Percentiles rank a stretch among this genome's conserved stretches.
phyloP scores from a whole-genome alignment of 768 basidiomycete species.

The Leccinum variicolor region DNA sequence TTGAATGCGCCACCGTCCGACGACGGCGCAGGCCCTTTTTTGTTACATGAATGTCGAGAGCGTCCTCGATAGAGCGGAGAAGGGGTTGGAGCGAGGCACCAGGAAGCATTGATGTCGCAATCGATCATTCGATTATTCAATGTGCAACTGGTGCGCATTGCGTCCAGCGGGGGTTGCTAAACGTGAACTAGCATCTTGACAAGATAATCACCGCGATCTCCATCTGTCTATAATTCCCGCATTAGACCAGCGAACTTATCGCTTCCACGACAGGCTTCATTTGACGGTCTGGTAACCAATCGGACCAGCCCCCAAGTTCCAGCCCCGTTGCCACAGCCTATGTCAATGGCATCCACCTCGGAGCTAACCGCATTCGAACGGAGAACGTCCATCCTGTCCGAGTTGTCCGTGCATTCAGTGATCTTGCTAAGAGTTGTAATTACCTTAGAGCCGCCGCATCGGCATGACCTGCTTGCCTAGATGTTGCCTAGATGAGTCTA shows the following conservation, averaged over 20 bases:
- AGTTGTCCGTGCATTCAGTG: slow-evolving; percentile 2
- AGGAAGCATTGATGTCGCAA: slow-evolving; percentile 5
- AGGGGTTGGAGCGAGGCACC: slow-evolving; percentile 2
- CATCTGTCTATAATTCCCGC: slow-evolving; percentile 12
- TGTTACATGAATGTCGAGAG: slow-evolving; percentile 9
- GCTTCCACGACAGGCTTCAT: neutral
- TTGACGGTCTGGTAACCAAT: neutral
- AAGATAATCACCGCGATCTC: slow-evolving; percentile 27
- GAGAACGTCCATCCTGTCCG: neutral
- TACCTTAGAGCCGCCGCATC: slow-evolving; percentile 1
- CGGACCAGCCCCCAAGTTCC: neutral
- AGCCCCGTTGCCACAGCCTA: slow-evolving; percentile 3
- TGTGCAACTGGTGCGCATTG: neutral
- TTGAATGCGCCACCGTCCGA: slow-evolving; percentile 5
- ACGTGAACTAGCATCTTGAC: neutral
- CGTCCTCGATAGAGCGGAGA: slow-evolving; percentile 7
- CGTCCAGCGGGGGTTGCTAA: neutral
- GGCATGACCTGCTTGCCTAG: neutral
- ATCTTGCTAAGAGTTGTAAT: neutral
- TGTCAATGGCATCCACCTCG: neutral
- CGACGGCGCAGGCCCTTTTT: slow-evolving; percentile 3
- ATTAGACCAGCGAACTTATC: slow-evolving; percentile 8
- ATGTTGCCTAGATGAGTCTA: neutral
- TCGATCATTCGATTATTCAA: neutral
- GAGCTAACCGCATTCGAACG: slow-evolving; percentile 3